Conservation (phyloP, 352 stramenopile species). For the Phytophthora cactorum region DNA sequence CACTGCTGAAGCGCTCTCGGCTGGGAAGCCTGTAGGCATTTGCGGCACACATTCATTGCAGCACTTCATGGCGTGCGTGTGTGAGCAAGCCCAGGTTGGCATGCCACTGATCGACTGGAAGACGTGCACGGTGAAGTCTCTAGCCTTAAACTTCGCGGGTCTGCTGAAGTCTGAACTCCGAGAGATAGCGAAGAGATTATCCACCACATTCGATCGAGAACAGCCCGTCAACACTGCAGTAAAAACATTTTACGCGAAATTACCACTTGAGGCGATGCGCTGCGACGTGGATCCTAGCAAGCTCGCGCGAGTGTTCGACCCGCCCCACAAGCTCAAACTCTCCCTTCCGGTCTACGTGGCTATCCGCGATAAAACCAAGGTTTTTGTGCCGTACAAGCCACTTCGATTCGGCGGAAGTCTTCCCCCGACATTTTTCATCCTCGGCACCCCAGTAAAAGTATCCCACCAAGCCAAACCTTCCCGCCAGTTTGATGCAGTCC, state of each 20-base stretch:
- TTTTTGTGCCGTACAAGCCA: slow-evolving; percentile 43
- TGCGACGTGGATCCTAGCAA: slow-evolving; percentile 57
- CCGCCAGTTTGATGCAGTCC: slow-evolving; percentile 22
- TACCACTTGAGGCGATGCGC: slow-evolving; percentile 83
- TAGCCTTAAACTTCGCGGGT: slow-evolving; percentile 60
- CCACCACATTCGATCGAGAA: slow-evolving; percentile 57
- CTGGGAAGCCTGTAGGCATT: slow-evolving; percentile 84
- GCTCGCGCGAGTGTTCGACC: slow-evolving; percentile 44
- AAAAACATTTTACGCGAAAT: slow-evolving; percentile 69
- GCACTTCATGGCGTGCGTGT: slow-evolving; percentile 80
- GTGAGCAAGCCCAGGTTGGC: slow-evolving; percentile 67
- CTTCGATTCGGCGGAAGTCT: slow-evolving; percentile 31
- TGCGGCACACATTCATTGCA: slow-evolving; percentile 91
- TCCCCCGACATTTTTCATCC: slow-evolving; percentile 33
- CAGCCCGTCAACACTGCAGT: slow-evolving; percentile 64
- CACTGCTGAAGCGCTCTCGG: slow-evolving; percentile 73
- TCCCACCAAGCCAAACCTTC: slow-evolving; percentile 19
- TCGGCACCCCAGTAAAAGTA: slow-evolving; percentile 17
- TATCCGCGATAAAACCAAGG: slow-evolving; percentile 36
- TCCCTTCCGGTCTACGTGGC: slow-evolving; percentile 40
- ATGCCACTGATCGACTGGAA: slow-evolving; percentile 67
- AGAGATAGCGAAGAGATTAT: slow-evolving; percentile 47
- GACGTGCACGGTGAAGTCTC: slow-evolving; percentile 56
- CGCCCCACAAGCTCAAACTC: slow-evolving; percentile 37
- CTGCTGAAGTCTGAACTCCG: slow-evolving; percentile 47